Conservation (phyloP, 768 basidiomycete species). For the Pleurotus sapidus region DNA sequence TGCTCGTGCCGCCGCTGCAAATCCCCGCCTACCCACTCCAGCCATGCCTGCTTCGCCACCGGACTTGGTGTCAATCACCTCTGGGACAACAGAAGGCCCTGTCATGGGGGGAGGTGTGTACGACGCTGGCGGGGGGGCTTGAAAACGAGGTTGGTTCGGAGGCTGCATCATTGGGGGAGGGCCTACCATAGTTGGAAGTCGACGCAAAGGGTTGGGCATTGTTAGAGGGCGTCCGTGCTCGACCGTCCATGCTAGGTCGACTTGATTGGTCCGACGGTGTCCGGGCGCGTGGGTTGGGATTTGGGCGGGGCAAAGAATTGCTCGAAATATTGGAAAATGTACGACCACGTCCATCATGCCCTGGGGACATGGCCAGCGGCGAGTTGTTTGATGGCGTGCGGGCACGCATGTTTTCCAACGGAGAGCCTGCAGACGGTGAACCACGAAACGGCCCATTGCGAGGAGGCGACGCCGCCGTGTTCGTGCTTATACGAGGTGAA, state of each 20-base stretch:
- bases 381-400: slow-evolving; percentile 7
- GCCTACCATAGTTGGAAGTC: not conserved
- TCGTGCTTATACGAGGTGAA: slow-evolving; percentile 30
- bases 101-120: not conserved
- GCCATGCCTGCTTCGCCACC: slow-evolving; percentile 88
- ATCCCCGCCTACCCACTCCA: slow-evolving; percentile 80
- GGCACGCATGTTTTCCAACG: not conserved
- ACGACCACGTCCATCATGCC: slow-evolving; percentile 17
- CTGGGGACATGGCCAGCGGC: slow-evolving; percentile 18
- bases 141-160: not conserved
- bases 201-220: not conserved
- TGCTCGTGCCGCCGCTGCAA: slow-evolving; percentile 53
- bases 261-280: slow-evolving; percentile 32
- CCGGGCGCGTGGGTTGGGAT: slow-evolving; percentile 5
- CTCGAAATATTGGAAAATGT: slow-evolving; percentile 13
- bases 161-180: slow-evolving; percentile 1
- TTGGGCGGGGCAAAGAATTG: slow-evolving; percentile 5
- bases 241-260: slow-evolving; percentile 64
- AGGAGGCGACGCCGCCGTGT: slow-evolving; percentile 16
- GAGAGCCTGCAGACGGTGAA: not conserved
- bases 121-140: not conserved
- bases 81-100: slow-evolving; percentile 12
- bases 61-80: slow-evolving; percentile 59
- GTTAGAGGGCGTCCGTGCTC: slow-evolving; percentile 2
- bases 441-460: slow-evolving; percentile 16